Evolutionary conservation across 2,329 filamentous ascomycete genomes (phyloP), one percentile per base, ranked within the genome.

Genomic region (Cordyceps farinosa): DNA sequence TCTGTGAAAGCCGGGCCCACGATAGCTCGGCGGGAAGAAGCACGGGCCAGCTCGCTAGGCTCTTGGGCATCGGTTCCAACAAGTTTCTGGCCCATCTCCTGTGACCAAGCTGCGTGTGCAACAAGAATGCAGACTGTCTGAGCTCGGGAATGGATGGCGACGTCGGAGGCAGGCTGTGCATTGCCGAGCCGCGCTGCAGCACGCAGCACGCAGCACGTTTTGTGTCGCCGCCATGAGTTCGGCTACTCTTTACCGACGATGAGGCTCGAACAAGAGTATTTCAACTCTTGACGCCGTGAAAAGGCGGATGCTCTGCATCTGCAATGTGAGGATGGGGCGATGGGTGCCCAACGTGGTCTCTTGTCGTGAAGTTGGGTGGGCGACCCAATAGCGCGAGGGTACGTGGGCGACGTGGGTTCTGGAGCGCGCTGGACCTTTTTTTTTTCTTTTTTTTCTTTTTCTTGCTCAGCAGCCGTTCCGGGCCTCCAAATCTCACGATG

Each of bases 401-500:
- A 44, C 40, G 40, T 53, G 48, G 50, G 40, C 30, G 47, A 30
- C 48, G 30, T 47, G 50, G 50, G 22, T 45, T 44, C 36, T 3
- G 8, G 15, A 29, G 58, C 40, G 58, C 40, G 30, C 27, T 54
- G 38, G 32, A 32, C 36, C 44, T n/a, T 51, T 48, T 51, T 38
- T 22, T 27, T 22, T 34, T 11, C n/a, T 34, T 22, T 22, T 22
- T 22, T 22, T 22, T 22, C 1, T 22, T 22, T 22, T 22, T 22
- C 22, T 40, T 9, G 38, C 59, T 47, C 44, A 45, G 44, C 29
- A 42, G 27, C 32, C 3, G 17, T 50, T 29, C 61, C 53, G 61
- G 61, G 42, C 4, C 50, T 42, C 53, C 30, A 57, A 63, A 63
- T 63, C 61, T 63, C 61, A 63, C 61, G 61, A 63, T 63, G 61